These are phyloP conservation scores for Penicillium samsonianum DNA, from an alignment of 495 filamentous ascomycete genomes.

Conservation along the genomic window DNA sequence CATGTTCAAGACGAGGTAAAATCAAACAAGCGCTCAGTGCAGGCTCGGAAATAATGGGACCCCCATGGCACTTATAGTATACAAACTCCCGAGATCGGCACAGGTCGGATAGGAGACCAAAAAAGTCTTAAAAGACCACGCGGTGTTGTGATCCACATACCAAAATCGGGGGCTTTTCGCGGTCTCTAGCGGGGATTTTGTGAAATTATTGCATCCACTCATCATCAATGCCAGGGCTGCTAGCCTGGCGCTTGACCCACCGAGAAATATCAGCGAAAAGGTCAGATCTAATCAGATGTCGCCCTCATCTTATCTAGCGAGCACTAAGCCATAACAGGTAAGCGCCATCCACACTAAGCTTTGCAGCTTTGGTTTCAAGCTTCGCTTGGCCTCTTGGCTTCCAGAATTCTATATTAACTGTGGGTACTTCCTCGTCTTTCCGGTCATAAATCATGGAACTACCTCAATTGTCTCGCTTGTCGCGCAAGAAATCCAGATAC, in stretches of 20 bases:
- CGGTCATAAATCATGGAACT: not conserved
- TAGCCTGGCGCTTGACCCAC: not conserved
- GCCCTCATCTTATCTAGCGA: slow-evolving; percentile 7
- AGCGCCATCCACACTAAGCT: slow-evolving; percentile 4
- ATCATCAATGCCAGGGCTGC: not conserved
- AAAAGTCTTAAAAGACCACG: not conserved
- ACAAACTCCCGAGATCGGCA: no score
- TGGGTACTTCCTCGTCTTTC: not conserved
- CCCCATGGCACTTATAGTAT: no score
- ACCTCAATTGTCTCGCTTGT: not conserved
- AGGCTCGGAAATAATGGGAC: no score
- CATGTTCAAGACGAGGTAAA: not conserved
- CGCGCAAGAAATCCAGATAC: no score
- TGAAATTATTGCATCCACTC: not conserved
- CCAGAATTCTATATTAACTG: not conserved
- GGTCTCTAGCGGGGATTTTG: not conserved
- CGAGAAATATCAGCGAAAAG: no score
- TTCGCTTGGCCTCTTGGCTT: slow-evolving; percentile 9
- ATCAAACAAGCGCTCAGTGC: no score
- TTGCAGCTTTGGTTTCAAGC: slow-evolving; percentile 1
- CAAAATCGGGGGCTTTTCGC: not conserved
- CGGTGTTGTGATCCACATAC: not conserved
- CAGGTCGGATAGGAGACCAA: not conserved
- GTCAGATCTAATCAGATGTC: slow-evolving; percentile 11
- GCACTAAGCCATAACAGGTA: not conserved